These are phyloP conservation scores for Arabidopsis hybrid DNA, from an alignment of 441 rosid species.

Conservation along the genomic window DNA sequence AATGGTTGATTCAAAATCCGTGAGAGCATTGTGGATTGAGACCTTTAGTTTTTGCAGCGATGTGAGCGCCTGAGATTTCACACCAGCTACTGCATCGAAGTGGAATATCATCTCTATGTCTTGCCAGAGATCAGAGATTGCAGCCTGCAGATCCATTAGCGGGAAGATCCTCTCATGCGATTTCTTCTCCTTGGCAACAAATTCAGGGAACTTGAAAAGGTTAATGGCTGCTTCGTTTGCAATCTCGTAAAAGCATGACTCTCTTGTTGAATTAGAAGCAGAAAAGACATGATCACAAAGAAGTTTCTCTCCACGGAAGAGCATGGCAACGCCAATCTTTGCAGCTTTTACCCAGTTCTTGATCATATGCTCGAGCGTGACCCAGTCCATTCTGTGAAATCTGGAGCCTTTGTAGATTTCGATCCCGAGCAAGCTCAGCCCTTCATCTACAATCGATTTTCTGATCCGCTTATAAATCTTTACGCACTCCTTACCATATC, in stretches of 20 bases:
- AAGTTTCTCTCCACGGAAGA: slow-evolving; percentile 59
- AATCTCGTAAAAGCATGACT: slow-evolving; percentile 64
- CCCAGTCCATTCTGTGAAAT: slow-evolving; percentile 50
- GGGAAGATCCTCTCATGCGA: slow-evolving; percentile 51
- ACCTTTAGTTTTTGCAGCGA: slow-evolving; percentile 55
- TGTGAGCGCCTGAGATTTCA: slow-evolving; percentile 57
- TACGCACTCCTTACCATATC: slow-evolving; percentile 65
- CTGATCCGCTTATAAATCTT: slow-evolving; percentile 55
- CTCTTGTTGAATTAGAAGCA: slow-evolving; percentile 51
- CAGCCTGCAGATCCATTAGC: slow-evolving; percentile 55
- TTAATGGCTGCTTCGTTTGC: slow-evolving; percentile 56
- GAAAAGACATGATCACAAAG: slow-evolving; percentile 64
- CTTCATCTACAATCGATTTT: slow-evolving; percentile 61
- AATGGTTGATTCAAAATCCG: slow-evolving; percentile 49
- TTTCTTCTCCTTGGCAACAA: slow-evolving; percentile 54
- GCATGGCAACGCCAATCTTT: slow-evolving; percentile 51
- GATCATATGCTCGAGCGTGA: slow-evolving; percentile 46
- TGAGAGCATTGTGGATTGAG: slow-evolving; percentile 46
- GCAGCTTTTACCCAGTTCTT: slow-evolving; percentile 61
- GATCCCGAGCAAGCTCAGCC: slow-evolving; percentile 57
- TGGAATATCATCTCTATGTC: slow-evolving; percentile 58
- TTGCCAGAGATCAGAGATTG: slow-evolving; percentile 54
- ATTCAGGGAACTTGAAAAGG: slow-evolving; percentile 61
- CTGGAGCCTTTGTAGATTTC: slow-evolving; percentile 50
- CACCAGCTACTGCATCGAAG: slow-evolving; percentile 49